Evolutionary conservation across 2,329 filamentous ascomycete species (phyloP).

Genomic region (Amauroascus verrucosus): DNA sequence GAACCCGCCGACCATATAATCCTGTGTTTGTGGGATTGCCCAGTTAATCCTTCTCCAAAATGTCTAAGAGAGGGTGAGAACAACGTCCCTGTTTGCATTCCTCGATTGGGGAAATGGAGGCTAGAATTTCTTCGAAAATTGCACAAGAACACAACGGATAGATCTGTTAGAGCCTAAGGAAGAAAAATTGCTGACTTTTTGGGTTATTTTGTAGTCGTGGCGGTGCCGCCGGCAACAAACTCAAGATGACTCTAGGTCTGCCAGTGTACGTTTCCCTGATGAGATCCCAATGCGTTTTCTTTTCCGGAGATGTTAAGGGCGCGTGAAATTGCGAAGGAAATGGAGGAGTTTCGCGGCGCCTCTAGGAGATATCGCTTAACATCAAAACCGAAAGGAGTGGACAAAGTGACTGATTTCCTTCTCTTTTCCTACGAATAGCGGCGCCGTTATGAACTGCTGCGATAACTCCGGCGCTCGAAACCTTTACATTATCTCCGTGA

Average conservation of each 20-base stretch:
- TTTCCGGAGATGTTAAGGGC: neutral
- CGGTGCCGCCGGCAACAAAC: constrained; percentile 98
- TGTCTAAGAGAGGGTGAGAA: constrained; percentile 44
- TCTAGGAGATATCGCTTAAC: neutral
- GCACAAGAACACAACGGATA: neutral
- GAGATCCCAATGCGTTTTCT: neutral
- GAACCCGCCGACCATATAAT: neutral
- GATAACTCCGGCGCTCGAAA: constrained; percentile 99
- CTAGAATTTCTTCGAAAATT: neutral
- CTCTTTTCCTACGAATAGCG: constrained; percentile 45
- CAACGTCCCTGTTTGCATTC: constrained; percentile 6
- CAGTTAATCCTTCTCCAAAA: constrained; percentile 35
- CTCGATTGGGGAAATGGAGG: neutral
- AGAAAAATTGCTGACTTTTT: constrained; percentile 6
- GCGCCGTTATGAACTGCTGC: constrained; percentile 99
- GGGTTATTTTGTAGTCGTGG: constrained; percentile 44
- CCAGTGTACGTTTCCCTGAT: constrained; percentile 77
- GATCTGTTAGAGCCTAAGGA: neutral
- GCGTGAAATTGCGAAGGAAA: neutral
- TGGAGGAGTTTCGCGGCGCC: neutral
- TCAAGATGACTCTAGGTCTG: constrained; percentile 99
- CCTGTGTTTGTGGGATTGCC: constrained; percentile 25
- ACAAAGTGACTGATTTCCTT: neutral
- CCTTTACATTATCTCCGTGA: constrained; percentile 99
- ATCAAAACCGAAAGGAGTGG: neutral